phyloP scores from a whole-genome alignment of 176 grass and related monocot species.

The Aegilops tauschii region DNA sequence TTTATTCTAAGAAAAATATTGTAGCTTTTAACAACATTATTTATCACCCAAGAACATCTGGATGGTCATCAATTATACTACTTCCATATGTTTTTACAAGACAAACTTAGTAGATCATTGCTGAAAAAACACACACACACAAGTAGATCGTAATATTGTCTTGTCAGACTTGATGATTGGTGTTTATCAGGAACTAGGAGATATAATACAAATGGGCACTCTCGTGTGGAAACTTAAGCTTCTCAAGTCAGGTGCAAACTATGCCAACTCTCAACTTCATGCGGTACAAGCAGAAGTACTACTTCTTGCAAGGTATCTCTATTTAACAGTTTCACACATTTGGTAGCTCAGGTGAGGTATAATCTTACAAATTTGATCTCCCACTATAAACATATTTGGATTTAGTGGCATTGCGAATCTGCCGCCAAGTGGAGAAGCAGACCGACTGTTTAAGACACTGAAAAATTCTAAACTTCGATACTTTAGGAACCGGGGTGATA shows the following conservation, averaged over 20 bases:
- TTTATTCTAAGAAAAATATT: background rate
- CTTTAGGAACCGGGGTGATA: slow-evolving; percentile 57
- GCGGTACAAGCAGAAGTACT: slow-evolving; percentile 64
- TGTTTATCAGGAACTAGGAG: slow-evolving; percentile 43
- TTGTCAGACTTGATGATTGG: slow-evolving; percentile 1
- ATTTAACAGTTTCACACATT: background rate
- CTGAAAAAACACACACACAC: background rate
- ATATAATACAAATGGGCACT: slow-evolving; percentile 48
- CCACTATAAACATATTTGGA: background rate
- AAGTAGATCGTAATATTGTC: background rate
- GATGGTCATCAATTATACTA: background rate
- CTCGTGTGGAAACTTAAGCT: slow-evolving; percentile 72
- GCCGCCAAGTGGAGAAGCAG: slow-evolving; percentile 59
- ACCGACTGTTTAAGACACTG: slow-evolving; percentile 48
- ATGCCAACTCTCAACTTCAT: slow-evolving; percentile 59
- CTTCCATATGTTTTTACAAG: background rate
- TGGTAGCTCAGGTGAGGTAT: background rate
- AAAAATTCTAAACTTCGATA: slow-evolving; percentile 66
- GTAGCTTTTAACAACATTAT: background rate
- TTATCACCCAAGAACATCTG: background rate
- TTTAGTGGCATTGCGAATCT: slow-evolving; percentile 60
- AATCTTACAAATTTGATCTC: background rate
- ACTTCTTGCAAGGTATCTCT: slow-evolving; percentile 57
- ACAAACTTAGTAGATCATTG: background rate
- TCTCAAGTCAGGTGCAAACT: slow-evolving; percentile 62